phyloP scores from a whole-genome alignment of 768 basidiomycete genomes.

The Xerocomellus chrysenteron region DNA sequence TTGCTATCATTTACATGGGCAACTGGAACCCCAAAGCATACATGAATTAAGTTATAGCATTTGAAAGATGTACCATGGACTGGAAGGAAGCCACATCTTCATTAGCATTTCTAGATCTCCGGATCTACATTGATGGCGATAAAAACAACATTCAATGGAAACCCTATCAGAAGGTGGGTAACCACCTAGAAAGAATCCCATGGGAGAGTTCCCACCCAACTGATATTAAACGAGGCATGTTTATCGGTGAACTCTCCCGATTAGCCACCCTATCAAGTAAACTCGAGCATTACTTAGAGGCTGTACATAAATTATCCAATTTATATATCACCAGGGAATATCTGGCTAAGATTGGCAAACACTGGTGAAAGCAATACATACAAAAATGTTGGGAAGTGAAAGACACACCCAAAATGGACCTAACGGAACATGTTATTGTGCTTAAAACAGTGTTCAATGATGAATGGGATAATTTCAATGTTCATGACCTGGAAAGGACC shows the following conservation, averaged over 20 bases:
- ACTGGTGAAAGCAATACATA: too few relatives aligned
- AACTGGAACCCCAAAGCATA: too few relatives aligned
- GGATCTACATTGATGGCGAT: not conserved
- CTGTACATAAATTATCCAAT: not conserved
- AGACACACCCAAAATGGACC: too few relatives aligned
- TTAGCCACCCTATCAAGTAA: not conserved
- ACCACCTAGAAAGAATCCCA: not conserved
- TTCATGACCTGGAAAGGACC: too few relatives aligned
- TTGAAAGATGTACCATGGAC: not conserved
- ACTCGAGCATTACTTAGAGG: not conserved
- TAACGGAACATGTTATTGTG: too few relatives aligned
- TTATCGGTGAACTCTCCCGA: not conserved
- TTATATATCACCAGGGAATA: not conserved
- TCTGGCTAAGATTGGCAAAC: not conserved
- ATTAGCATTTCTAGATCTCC: not conserved
- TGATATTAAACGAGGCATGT: not conserved
- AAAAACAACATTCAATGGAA: not conserved
- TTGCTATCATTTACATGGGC: not conserved
- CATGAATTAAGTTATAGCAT: not conserved
- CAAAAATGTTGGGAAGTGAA: too few relatives aligned
- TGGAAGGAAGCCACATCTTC: not conserved
- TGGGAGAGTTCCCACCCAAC: not conserved
- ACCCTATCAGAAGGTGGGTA: not conserved
- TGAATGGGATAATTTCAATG: too few relatives aligned
- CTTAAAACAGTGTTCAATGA: too few relatives aligned